A percentile compares a stretch with the other conserved stretches of the same genome.
Conservation (phyloP, 805 yeast genomes). For the Hanseniaspora jakobsenii region DNA sequence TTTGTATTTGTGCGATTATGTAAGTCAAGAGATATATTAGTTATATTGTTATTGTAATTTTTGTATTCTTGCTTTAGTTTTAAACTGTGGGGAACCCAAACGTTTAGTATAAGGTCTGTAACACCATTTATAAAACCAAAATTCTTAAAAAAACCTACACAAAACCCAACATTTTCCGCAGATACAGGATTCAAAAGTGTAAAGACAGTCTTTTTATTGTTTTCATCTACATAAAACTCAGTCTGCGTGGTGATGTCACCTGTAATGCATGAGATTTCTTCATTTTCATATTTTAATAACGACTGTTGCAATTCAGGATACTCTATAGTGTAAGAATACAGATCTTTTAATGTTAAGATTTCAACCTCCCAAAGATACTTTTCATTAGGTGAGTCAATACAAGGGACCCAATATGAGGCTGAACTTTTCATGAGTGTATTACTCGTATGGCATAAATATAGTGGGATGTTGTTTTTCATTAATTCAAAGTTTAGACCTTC, state of each 20-base stretch:
- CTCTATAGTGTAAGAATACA: slow-evolving; percentile 28
- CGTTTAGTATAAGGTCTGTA: slow-evolving; percentile 26
- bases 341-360: slow-evolving; percentile 62
- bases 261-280: slow-evolving; percentile 1
- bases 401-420: slow-evolving; percentile 96
- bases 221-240: slow-evolving; percentile 29
- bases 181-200: slow-evolving; percentile 72
- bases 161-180: slow-evolving; percentile 92
- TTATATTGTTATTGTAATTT: background rate
- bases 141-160: slow-evolving; percentile 78
- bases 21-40: too few species aligned
- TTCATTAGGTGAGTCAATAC: slow-evolving; percentile 80
- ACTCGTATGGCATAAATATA: slow-evolving; percentile 79
- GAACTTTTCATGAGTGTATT: slow-evolving; percentile 68
- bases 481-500: slow-evolving; percentile 60
- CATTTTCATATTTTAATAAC: slow-evolving; percentile 28
- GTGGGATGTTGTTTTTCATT: slow-evolving; percentile 30
- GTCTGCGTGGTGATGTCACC: slow-evolving; percentile 15
- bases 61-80: background rate
- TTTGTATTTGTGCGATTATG: too few species aligned
- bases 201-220: slow-evolving; percentile 40
- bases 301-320: slow-evolving; percentile 23
- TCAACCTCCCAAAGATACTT: slow-evolving; percentile 87
- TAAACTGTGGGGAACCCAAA: slow-evolving; percentile 1
- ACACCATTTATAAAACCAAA: slow-evolving; percentile 32